A percentile compares a stretch with the other conserved stretches of the same genome.
These are phyloP conservation scores for Fraxinus greggii DNA, from an alignment of 305 asterid species.

Conservation along the genomic window DNA sequence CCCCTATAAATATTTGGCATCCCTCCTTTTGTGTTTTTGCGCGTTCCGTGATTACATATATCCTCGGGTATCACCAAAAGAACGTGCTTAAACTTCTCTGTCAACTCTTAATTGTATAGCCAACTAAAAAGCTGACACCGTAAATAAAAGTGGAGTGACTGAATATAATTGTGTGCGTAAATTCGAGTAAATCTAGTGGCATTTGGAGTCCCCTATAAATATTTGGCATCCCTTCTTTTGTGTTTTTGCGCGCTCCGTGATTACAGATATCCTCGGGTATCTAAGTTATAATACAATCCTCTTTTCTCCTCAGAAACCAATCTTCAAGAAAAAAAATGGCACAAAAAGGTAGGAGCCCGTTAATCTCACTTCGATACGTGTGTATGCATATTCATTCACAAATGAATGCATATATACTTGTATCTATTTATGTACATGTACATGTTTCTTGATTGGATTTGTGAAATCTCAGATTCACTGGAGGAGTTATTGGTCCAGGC, in stretches of 20 bases:
- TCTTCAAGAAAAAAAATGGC: constrained; percentile 45
- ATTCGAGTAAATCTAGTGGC: neutral
- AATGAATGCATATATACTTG: neutral
- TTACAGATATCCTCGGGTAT: neutral
- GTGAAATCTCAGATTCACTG: constrained; percentile 44
- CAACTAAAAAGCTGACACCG: neutral
- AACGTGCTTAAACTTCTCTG: too few species aligned
- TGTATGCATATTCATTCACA: constrained; percentile 11
- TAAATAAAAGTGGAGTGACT: neutral
- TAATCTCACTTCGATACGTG: neutral
- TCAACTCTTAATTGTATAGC: neutral
- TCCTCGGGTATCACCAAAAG: too few species aligned
- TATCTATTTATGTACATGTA: constrained; percentile 6
- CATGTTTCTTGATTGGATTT: constrained; percentile 19
- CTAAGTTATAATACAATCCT: neutral
- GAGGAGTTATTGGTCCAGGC: constrained; percentile 74
- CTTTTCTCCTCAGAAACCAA: constrained; percentile 5
- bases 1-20: too few species aligned
- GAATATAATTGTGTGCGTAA: neutral
- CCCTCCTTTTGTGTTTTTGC: too few species aligned
- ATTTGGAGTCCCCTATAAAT: constrained; percentile 17
- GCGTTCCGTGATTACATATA: too few species aligned
- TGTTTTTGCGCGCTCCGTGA: neutral
- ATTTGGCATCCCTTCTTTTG: neutral
- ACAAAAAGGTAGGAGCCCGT: constrained; percentile 41